Percentiles rank a stretch among this genome's conserved stretches.
phyloP scores from a whole-genome alignment of 331 rosid genomes.

The Phaseolus coccineus region DNA sequence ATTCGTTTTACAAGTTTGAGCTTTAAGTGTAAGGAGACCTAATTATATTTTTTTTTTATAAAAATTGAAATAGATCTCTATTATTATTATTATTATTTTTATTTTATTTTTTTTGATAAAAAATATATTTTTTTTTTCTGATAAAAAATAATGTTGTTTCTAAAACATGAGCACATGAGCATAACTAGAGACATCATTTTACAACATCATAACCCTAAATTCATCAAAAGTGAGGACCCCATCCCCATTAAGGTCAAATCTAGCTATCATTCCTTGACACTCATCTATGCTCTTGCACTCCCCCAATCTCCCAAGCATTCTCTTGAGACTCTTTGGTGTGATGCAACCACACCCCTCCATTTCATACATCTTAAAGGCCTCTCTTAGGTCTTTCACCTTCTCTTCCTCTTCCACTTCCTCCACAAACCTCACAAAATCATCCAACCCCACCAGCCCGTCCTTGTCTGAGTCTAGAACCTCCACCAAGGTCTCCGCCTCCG shows the following conservation, averaged over 20 bases:
- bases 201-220: conserved; percentile 74
- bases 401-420: conserved; percentile 75
- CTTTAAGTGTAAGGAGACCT: too few relatives aligned
- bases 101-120: too few relatives aligned
- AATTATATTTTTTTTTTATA: too few relatives aligned
- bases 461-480: conserved; percentile 61
- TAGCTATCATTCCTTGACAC: conserved; percentile 63
- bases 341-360: conserved; percentile 70
- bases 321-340: conserved; percentile 69
- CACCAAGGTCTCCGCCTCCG: conserved; percentile 58
- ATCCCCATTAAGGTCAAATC: conserved; percentile 74
- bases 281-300: conserved; percentile 61
- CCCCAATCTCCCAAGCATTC: conserved; percentile 67
- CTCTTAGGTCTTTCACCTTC: conserved; percentile 60
- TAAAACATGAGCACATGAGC: too few relatives aligned
- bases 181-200: too few relatives aligned
- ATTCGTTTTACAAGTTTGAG: too few relatives aligned
- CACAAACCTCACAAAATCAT: conserved; percentile 65
- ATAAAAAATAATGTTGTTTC: too few relatives aligned
- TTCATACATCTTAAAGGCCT: conserved; percentile 79
- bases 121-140: too few relatives aligned
- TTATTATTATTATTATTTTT: too few relatives aligned
- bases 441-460: conserved; percentile 66
- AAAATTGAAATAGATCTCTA: too few relatives aligned
- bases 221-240: conserved; percentile 87